Conservation (phyloP, 2,329 filamentous ascomycete genomes). For the Alternaria arborescens region DNA sequence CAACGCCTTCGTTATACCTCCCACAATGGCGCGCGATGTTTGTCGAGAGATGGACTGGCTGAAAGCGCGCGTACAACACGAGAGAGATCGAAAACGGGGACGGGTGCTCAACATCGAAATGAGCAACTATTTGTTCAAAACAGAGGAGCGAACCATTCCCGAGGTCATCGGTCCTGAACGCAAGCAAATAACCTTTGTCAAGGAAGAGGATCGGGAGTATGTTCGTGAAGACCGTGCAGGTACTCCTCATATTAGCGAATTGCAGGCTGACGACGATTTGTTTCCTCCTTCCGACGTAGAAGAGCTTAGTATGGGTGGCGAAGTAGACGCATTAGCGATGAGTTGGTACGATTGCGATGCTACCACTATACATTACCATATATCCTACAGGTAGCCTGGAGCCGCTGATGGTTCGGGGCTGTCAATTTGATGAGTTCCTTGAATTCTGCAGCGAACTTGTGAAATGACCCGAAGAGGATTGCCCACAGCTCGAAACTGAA, state of each 20-base stretch:
- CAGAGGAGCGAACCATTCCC: neutral
- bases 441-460: neutral
- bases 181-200: slow-evolving; percentile 32
- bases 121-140: neutral
- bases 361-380: neutral
- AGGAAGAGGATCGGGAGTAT: slow-evolving; percentile 31
- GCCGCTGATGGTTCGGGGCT: neutral
- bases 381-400: neutral
- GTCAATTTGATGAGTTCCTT: neutral
- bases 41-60: slow-evolving; percentile 16
- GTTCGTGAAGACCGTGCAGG: slow-evolving; percentile 28
- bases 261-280: slow-evolving; percentile 27
- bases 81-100: slow-evolving; percentile 11
- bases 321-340: neutral
- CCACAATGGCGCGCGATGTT: slow-evolving; percentile 12
- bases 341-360: neutral
- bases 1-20: neutral
- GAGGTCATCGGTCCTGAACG: slow-evolving; percentile 21
- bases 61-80: slow-evolving; percentile 27
- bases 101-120: too few relatives aligned
- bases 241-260: slow-evolving; percentile 36
- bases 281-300: slow-evolving; percentile 13
- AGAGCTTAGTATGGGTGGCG: slow-evolving; percentile 14
- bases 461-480: neutral
- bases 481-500: neutral